A percentile compares a stretch with the other conserved stretches of the same genome.
Conservation (phyloP, 164 flowering plant species). For the Macadamia integrifolia region DNA sequence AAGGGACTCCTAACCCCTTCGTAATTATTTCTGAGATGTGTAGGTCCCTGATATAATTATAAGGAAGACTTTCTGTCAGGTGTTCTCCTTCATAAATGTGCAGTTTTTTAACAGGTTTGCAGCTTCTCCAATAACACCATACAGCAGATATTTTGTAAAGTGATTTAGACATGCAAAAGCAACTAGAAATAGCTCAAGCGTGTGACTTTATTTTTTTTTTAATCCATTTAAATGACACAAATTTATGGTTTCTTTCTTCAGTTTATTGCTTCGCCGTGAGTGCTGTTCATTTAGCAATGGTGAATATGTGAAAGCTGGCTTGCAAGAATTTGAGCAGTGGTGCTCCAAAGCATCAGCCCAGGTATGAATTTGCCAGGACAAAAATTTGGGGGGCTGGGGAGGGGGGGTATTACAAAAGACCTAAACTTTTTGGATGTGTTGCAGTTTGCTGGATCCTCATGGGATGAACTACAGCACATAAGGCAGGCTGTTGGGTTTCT, state of each 20-base stretch:
- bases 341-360: conserved; percentile 57
- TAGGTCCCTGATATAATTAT: conserved; percentile 67
- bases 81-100: conserved; percentile 75
- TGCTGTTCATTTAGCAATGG: conserved; percentile 11
- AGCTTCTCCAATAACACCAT: not conserved
- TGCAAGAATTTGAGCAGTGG: conserved; percentile 78
- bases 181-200: not conserved
- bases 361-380: conserved; percentile 20
- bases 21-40: conserved; percentile 10
- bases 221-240: not conserved
- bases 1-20: not conserved
- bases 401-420: not conserved
- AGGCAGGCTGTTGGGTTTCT: conserved; percentile 76
- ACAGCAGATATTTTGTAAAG: not conserved
- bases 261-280: conserved; percentile 32
- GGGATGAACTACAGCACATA: conserved; percentile 81
- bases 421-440: conserved; percentile 3
- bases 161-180: not conserved
- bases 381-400: no score
- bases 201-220: no score
- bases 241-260: conserved; percentile 15
- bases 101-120: conserved; percentile 14
- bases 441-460: conserved; percentile 61
- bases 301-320: conserved; percentile 71
- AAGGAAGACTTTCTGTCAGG: conserved; percentile 66